Evolutionary conservation across 1,139 yeast genomes (phyloP).

Genomic region (Yamadazyma atlantica): DNA sequence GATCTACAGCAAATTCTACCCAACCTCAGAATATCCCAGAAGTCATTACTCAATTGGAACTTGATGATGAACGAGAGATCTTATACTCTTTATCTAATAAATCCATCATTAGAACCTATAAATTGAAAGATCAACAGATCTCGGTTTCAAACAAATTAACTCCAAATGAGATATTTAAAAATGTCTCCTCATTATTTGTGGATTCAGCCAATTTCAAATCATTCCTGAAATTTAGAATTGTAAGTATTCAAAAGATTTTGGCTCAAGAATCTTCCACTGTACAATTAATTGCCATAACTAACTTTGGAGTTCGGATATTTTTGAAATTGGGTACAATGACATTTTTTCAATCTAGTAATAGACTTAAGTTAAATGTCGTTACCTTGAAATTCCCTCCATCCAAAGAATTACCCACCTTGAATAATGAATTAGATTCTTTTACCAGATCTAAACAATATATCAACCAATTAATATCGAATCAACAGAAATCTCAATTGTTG

Average conservation of each 20-base stretch:
- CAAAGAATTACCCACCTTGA: conserved; percentile 56
- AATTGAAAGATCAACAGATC: conserved; percentile 44
- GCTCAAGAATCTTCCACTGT: conserved; percentile 66
- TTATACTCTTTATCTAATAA: conserved; percentile 81
- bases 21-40: conserved; percentile 43
- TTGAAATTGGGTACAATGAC: conserved; percentile 48
- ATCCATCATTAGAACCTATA: conserved; percentile 81
- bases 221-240: conserved; percentile 52
- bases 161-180: conserved; percentile 52
- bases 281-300: conserved; percentile 81
- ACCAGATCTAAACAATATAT: conserved; percentile 45
- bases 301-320: conserved; percentile 79
- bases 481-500: conserved; percentile 47
- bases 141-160: conserved; percentile 40
- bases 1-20: conserved; percentile 2
- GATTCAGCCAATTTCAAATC: conserved; percentile 43
- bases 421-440: conserved; percentile 47
- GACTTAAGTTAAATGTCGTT: conserved; percentile 42
- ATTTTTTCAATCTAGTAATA: conserved; percentile 20
- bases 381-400: conserved; percentile 78
- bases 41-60: conserved; percentile 57
- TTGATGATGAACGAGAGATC: conserved; percentile 76
- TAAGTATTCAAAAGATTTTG: conserved; percentile 62
- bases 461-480: conserved; percentile 42
- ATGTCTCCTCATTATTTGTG: conserved; percentile 56